A percentile compares a stretch with the other conserved stretches of the same genome.
phyloP scores from a whole-genome alignment of 2,329 filamentous ascomycete species.

The Aschersonia sp. region DNA sequence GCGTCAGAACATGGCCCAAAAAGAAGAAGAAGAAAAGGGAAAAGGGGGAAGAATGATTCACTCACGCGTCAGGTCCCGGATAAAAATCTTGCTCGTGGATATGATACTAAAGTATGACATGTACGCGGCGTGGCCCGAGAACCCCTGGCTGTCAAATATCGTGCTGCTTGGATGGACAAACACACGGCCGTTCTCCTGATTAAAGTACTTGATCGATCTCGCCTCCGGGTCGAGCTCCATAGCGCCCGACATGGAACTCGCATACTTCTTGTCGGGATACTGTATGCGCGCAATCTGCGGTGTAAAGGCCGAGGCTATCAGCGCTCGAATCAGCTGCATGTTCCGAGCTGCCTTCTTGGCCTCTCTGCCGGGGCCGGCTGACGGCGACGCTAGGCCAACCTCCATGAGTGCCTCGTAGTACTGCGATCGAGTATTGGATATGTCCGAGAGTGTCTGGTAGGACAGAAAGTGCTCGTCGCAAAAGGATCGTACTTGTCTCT shows the following conservation, averaged over 20 bases:
- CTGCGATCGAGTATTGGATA: constrained; percentile 71
- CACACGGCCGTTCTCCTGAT: constrained; percentile 69
- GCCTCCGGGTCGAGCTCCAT: constrained; percentile 91
- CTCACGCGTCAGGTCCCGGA: constrained; percentile 78
- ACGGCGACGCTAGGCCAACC: constrained; percentile 55
- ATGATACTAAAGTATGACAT: constrained; percentile 88
- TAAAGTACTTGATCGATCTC: constrained; percentile 82
- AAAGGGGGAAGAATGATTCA: constrained; percentile 9
- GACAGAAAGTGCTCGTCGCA: constrained; percentile 80
- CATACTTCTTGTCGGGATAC: constrained; percentile 92
- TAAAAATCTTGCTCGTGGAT: constrained; percentile 80
- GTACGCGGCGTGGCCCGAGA: constrained; percentile 61
- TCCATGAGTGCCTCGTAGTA: constrained; percentile 78
- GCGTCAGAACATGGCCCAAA: neutral
- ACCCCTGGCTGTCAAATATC: constrained; percentile 69
- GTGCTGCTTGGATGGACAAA: constrained; percentile 88
- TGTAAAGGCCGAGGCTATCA: constrained; percentile 59
- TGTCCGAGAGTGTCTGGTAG: constrained; percentile 72
- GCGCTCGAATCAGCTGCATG: constrained; percentile 45
- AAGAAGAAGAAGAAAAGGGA: neutral
- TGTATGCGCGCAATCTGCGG: constrained; percentile 87
- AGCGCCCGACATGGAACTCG: constrained; percentile 70
- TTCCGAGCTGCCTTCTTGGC: constrained; percentile 14
- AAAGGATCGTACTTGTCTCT: constrained; percentile 55
- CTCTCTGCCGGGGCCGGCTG: constrained; percentile 16